Evolutionary conservation across 768 basidiomycete species (phyloP).

Genomic region (Russula sp.): DNA sequence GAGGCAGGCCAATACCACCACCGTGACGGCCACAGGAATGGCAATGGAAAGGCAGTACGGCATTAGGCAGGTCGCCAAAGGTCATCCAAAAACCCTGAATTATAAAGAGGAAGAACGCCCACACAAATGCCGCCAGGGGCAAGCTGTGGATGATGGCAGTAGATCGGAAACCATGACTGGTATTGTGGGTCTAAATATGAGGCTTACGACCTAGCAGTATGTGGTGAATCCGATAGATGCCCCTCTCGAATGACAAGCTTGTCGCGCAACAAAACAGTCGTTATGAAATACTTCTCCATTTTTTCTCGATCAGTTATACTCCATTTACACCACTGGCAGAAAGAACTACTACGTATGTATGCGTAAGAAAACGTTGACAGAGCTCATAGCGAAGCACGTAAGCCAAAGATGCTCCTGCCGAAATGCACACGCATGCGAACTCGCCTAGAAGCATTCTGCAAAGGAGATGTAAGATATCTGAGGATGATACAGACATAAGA

Average conservation of each 20-base stretch:
- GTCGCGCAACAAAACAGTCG: background rate
- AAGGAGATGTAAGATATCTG: background rate
- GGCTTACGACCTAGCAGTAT: background rate
- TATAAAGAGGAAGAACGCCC: slow-evolving; percentile 1
- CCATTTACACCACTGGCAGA: slow-evolving; percentile 5
- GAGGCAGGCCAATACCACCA: background rate
- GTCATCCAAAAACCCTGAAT: slow-evolving; percentile 16
- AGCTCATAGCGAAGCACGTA: slow-evolving; percentile 6
- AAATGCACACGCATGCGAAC: background rate
- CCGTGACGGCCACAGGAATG: background rate
- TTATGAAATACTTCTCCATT: slow-evolving; percentile 4
- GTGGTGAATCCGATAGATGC: too few species aligned
- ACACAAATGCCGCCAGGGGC: slow-evolving; percentile 1
- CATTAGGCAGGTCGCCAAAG: background rate
- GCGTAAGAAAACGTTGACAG: slow-evolving; percentile 11
- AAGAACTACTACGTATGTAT: slow-evolving; percentile 14
- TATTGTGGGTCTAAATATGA: slow-evolving; percentile 6
- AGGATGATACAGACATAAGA: background rate
- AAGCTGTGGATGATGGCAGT: slow-evolving; percentile 14
- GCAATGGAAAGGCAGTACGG: background rate
- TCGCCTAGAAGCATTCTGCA: slow-evolving; percentile 19
- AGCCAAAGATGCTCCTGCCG: slow-evolving; percentile 15
- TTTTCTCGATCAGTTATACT: background rate
- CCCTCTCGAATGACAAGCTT: too few species aligned
- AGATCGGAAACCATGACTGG: slow-evolving; percentile 1